phyloP scores from a whole-genome alignment of 148 eudicot genomes.

The Suaeda aralocaspica region DNA sequence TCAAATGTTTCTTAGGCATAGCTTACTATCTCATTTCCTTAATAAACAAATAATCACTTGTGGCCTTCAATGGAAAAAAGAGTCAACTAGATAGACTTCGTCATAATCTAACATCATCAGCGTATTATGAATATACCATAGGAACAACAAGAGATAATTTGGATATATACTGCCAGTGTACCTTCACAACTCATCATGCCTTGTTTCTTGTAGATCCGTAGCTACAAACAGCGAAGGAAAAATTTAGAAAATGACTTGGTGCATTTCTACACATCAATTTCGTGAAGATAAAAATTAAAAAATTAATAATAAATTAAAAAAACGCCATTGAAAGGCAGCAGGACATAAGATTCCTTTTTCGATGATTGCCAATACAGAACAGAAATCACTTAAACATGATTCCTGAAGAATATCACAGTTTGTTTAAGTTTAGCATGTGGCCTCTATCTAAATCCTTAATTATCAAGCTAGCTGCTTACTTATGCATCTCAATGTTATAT shows the following conservation, averaged over 20 bases:
- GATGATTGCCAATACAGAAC: neutral
- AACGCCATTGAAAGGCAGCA: neutral
- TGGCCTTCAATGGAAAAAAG: neutral
- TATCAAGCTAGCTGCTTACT: neutral
- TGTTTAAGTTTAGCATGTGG: neutral
- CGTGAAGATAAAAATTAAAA: neutral
- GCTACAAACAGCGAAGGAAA: neutral
- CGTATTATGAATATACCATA: neutral
- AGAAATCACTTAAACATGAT: neutral
- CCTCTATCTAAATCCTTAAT: neutral
- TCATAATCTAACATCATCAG: conserved; percentile 11
- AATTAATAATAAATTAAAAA: neutral
- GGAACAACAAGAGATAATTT: conserved; percentile 1
- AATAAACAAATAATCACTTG: neutral
- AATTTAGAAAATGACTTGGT: neutral
- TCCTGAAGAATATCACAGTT: neutral
- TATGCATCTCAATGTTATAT: too few relatives aligned
- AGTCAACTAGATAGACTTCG: neutral
- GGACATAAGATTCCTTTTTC: neutral
- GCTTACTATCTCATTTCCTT: neutral
- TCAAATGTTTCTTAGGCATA: neutral
- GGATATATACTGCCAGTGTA: conserved; percentile 21
- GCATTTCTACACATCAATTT: neutral
- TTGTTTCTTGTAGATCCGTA: conserved; percentile 24
- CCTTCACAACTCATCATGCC: conserved; percentile 45